Conservation (phyloP, 345 rosid genomes). For the Durio zibethinus region DNA sequence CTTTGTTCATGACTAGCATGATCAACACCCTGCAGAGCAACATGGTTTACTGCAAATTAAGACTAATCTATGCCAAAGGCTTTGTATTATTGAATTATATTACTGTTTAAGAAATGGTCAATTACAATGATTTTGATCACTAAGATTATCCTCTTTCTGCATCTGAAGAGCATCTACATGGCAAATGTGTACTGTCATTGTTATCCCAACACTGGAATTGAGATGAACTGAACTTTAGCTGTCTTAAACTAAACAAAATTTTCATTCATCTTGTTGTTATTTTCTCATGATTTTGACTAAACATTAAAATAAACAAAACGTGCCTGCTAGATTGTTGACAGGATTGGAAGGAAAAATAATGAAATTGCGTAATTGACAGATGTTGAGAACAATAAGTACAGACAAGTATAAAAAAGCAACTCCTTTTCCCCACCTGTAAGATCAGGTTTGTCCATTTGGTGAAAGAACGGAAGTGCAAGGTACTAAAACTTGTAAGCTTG, state of each 20-base stretch:
- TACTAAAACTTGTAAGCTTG: background rate
- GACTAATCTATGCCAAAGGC: background rate
- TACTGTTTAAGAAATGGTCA: background rate
- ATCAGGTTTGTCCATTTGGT: background rate
- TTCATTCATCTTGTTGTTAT: background rate
- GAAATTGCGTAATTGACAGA: constrained; percentile 12
- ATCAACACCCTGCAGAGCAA: background rate
- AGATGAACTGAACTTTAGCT: background rate
- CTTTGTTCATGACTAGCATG: constrained; percentile 19
- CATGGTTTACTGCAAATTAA: constrained; percentile 6
- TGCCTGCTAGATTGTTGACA: constrained; percentile 20
- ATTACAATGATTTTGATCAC: constrained; percentile 19
- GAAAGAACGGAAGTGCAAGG: background rate
- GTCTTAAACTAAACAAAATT: background rate
- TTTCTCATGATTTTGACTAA: constrained; percentile 10
- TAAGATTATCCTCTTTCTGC: constrained; percentile 7
- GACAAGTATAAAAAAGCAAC: constrained; percentile 11
- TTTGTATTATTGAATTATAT: background rate
- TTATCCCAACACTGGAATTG: background rate
- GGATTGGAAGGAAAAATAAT: background rate
- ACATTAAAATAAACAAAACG: constrained; percentile 6
- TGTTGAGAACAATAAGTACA: constrained; percentile 10
- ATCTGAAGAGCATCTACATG: background rate
- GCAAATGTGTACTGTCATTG: background rate
- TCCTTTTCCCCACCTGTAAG: constrained; percentile 2